Percentiles rank a stretch among this genome's conserved stretches.
Conservation (phyloP, 192 early-diverging fungal species). For the Entophlyctis luteolus region DNA sequence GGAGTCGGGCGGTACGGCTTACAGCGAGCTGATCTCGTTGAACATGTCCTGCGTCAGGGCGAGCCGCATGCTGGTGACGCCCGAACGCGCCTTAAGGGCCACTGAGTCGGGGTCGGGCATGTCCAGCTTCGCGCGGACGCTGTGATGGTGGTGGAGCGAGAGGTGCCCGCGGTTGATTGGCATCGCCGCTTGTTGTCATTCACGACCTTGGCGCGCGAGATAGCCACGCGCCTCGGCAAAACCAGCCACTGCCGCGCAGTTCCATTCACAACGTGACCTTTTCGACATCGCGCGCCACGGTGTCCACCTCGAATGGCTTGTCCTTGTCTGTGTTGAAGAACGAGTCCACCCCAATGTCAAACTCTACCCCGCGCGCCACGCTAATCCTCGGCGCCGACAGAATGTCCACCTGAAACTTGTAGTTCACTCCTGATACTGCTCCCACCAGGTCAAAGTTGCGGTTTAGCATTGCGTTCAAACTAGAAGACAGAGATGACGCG, state of each 20-base stretch:
- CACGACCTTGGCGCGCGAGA: too few species aligned
- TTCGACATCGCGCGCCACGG: too few species aligned
- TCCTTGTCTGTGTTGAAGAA: neutral
- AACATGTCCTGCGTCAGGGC: neutral
- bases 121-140: too few species aligned
- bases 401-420: neutral
- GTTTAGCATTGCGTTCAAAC: slow-evolving; percentile 1
- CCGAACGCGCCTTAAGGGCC: too few species aligned
- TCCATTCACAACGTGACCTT: too few species aligned
- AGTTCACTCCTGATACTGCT: slow-evolving; percentile 4
- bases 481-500: neutral
- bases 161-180: too few species aligned
- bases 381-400: neutral
- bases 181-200: too few species aligned
- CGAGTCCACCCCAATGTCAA: slow-evolving; percentile 5
- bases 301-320: too few species aligned
- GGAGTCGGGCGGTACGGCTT: neutral
- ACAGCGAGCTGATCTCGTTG: neutral
- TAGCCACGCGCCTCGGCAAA: too few species aligned
- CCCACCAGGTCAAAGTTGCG: slow-evolving; percentile 12
- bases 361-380: slow-evolving; percentile 1
- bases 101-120: too few species aligned
- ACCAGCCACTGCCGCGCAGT: too few species aligned
- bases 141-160: too few species aligned
- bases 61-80: neutral